Percentiles rank a stretch among this genome's conserved stretches.
Evolutionary conservation across 495 filamentous ascomycete species (phyloP).

Genomic region (Penicillium goetzii): DNA sequence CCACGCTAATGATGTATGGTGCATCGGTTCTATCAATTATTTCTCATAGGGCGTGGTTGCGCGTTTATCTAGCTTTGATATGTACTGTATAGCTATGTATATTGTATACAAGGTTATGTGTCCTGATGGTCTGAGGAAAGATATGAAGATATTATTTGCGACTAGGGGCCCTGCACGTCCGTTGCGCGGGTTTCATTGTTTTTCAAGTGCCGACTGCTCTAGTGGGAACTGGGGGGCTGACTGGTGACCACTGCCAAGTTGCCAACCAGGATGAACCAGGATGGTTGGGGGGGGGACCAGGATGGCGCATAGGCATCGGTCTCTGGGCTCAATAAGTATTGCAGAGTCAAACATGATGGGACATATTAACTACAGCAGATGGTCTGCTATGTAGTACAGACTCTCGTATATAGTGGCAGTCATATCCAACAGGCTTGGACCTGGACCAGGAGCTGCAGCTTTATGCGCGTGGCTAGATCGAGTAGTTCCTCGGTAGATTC

Average conservation of each 20-base stretch:
- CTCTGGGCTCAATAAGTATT: neutral
- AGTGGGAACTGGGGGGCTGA: neutral
- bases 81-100: neutral
- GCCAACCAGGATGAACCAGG: neutral
- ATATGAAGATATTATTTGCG: neutral
- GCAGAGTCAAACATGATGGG: neutral
- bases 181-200: constrained; percentile 1
- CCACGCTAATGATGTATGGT: neutral
- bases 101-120: neutral
- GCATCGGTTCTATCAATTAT: neutral
- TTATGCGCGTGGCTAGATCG: constrained; percentile 1
- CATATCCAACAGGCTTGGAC: neutral
- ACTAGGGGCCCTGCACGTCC: constrained; percentile 11
- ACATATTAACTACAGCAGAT: neutral
- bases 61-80: neutral
- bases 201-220: constrained; percentile 6
- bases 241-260: too few species aligned
- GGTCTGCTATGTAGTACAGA: neutral
- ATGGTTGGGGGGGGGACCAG: neutral
- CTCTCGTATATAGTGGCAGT: neutral
- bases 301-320: neutral
- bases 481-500: neutral
- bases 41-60: neutral
- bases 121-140: neutral
- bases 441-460: constrained; percentile 5